Evolutionary conservation across 2,329 filamentous ascomycete species (phyloP), one percentile per base, ranked within the genome.

Genomic region (Trichoderma arundinaceum): DNA sequence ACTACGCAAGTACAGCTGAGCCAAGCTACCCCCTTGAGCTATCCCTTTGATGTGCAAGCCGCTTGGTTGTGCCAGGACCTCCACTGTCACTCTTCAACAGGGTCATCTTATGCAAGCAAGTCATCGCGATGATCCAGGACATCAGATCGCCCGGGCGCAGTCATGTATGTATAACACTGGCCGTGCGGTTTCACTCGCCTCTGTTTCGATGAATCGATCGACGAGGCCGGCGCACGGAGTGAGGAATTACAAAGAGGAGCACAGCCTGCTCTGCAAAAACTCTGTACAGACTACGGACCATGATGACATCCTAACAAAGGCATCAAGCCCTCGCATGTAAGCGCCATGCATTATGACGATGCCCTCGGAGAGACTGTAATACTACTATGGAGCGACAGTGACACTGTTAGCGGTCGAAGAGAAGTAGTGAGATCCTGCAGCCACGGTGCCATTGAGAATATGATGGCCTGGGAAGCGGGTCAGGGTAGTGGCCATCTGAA

Each of bases 401-500:
- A 5, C n/a, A 10, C 32, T 61, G 58, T 15, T 2, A n/a, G 32
- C 12, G 49, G 35, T 41, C 52, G 3, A 38, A 4, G 52, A 9
- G 19, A 49, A 28, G 22, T n/a, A 49, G n/a, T n/a, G 59, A 44
- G 12, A 53, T 62, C 35, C 38, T 53, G 48, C 48, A 35, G 48
- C 17, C 28, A 17, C 49, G 43, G 35, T 19, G 43, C 41, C 39
- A 51, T 28, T 57, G 63, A 63, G 68, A 66, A 58, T 41, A 60
- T 57, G 53, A 63, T 59, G 52, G 43, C 64, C 43, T 39, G 57
- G 66, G 70, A 64, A 41, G 33, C 49, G 7, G 41, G 51, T 46
- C 35, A 33, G 53, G 65, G 54, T 59, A 39, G 38, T 49, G 44
- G 38, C 49, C 28, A 61, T 69, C 67, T 71, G 67, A 71, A 71